Conservation (phyloP, 352 stramenopile genomes). For the Phytophthora capsici region DNA sequence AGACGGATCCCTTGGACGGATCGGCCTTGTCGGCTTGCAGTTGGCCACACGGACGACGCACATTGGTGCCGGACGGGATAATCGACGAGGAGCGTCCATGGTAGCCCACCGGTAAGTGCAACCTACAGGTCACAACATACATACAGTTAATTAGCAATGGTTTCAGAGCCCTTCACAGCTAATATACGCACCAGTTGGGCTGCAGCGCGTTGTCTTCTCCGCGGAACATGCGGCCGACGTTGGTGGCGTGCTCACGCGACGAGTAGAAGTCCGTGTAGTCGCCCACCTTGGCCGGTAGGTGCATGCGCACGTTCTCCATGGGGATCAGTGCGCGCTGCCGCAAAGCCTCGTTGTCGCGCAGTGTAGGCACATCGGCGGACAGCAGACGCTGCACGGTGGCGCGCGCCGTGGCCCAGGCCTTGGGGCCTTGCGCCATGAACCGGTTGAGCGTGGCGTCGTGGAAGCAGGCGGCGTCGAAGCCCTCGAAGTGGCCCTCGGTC, state of each 20-base stretch:
- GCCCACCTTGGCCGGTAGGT: slow-evolving; percentile 93
- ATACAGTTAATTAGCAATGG: not conserved
- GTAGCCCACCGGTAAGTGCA: slow-evolving; percentile 98
- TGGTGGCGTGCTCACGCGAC: slow-evolving; percentile 96
- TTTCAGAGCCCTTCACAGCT: not conserved
- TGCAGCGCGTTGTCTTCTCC: slow-evolving; percentile 96
- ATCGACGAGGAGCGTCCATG: slow-evolving; percentile 95
- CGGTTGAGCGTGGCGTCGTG: slow-evolving; percentile 87
- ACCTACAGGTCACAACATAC: slow-evolving; percentile 37
- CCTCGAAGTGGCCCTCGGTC: slow-evolving; percentile 89
- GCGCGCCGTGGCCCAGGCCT: slow-evolving; percentile 89
- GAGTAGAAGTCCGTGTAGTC: slow-evolving; percentile 99
- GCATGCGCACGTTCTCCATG: slow-evolving; percentile 83
- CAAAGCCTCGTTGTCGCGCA: slow-evolving; percentile 85
- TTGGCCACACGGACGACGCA: slow-evolving; percentile 92
- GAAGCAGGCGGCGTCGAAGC: slow-evolving; percentile 81
- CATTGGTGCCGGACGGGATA: slow-evolving; percentile 81
- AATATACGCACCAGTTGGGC: slow-evolving; percentile 89
- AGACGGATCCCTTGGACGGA: slow-evolving; percentile 92
- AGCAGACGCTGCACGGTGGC: slow-evolving; percentile 90
- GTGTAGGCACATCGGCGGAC: slow-evolving; percentile 65
- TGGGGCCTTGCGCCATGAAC: slow-evolving; percentile 93
- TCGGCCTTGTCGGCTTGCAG: slow-evolving; percentile 92
- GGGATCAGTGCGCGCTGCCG: slow-evolving; percentile 80
- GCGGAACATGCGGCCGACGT: slow-evolving; percentile 94